These are phyloP conservation scores for Neobulgaria alba DNA, from an alignment of 2,329 filamentous ascomycete genomes.

Conservation along the genomic window DNA sequence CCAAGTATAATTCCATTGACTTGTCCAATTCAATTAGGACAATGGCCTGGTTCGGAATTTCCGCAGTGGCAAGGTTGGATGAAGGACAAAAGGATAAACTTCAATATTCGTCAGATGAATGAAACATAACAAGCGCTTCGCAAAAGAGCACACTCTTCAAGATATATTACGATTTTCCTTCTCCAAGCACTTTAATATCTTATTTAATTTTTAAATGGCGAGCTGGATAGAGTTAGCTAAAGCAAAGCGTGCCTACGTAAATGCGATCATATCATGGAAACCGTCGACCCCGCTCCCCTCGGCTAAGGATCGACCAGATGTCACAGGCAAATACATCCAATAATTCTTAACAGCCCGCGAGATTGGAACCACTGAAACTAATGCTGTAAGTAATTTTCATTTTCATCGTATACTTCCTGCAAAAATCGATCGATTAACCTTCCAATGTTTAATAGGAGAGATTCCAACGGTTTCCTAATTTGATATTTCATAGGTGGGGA, in stretches of 20 bases:
- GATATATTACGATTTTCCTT: no score
- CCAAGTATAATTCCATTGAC: slow-evolving; percentile 75
- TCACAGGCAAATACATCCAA: slow-evolving; percentile 47
- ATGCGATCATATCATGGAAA: slow-evolving; percentile 49
- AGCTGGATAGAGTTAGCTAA: slow-evolving; percentile 42
- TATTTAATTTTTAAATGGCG: slow-evolving; percentile 7
- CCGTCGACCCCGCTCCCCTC: slow-evolving; percentile 38
- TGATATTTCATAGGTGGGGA: no score
- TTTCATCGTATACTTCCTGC: no score
- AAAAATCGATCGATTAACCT: no score
- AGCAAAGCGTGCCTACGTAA: slow-evolving; percentile 44
- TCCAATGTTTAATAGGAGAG: no score
- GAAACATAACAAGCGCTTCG: no score
- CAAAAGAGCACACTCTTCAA: no score
- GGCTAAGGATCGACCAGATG: slow-evolving; percentile 43
- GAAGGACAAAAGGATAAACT: slow-evolving; percentile 75
- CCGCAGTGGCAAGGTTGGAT: slow-evolving; percentile 80
- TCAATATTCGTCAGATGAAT: slow-evolving; percentile 88
- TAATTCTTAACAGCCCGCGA: slow-evolving; percentile 45
- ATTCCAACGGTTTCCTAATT: no score
- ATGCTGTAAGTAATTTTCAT: no score
- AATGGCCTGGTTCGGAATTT: slow-evolving; percentile 56
- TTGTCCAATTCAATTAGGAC: slow-evolving; percentile 63
- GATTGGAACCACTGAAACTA: slow-evolving; percentile 52
- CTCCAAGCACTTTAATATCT: background rate